Base-by-base conservation (phyloP, 23 red algal species). In the Pyropia yezoensis region DNA sequence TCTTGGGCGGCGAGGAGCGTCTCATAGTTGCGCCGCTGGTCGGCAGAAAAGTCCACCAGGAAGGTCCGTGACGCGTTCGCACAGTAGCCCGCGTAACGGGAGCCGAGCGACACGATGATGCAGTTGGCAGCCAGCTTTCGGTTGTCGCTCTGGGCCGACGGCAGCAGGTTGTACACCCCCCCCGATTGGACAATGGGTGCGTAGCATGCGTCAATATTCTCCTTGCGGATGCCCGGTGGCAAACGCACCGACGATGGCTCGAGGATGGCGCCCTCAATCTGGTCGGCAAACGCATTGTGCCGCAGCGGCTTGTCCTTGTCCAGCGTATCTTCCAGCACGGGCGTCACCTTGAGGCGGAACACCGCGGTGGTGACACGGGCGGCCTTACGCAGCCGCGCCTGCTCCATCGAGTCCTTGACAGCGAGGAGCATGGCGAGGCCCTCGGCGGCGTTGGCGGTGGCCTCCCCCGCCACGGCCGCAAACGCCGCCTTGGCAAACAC, bases 191-290 rank as follows among this genome's bases (percentile, higher is more conserved):
- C 74, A 24, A 97, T 97, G 18, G 93, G 93, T 20, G 85, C 78
- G 57, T 87, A 97, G 53, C 83, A 89, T 2, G 85, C 80, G 61
- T 97, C 93, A 55, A 81, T 60, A 25, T 97, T 79, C n/a, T 62
- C 52, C 24, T 89, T 47, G 39, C 39, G 39, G 39, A 47, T 78
- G 5, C 84, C 50, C 13, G 52, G 15, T 24, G 62, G 51, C n/a
- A 97, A 49, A 5, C 59, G 33, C 18, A 90, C 80, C 49, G 73
- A 74, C 27, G 54, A 47, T 9, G 93, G 93, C 22, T 74, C 83
- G 17, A 85, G 50, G 27, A 97, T 79, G 12, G 74, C 70, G 24
- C 82, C 76, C 69, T 97, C 93, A 14, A 88, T 73, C 27, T 75
- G 51, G 20, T 85, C 85, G 11, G 78, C 70, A 19, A 97, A 49